phyloP scores from a whole-genome alignment of 805 yeast species.

The Ogataea angusta region DNA sequence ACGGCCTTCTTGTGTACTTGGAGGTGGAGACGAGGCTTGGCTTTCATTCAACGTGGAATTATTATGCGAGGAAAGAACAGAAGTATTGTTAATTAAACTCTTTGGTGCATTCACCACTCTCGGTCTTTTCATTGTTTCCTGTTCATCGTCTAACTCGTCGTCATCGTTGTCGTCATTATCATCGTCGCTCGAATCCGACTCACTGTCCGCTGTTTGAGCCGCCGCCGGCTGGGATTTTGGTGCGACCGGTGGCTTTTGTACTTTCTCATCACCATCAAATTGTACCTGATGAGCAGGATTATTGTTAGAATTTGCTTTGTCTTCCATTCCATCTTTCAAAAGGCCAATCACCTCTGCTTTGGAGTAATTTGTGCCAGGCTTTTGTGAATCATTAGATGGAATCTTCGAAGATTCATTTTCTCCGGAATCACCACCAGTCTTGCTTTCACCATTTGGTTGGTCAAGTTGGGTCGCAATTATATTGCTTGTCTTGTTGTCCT shows the following conservation, averaged over 20 bases:
- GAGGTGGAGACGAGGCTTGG: background rate
- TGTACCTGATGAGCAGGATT: background rate
- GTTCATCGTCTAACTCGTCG: conserved; percentile 16
- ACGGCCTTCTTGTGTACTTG: background rate
- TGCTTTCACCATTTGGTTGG: background rate
- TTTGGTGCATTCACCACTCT: conserved; percentile 47
- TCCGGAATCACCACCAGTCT: too few relatives aligned
- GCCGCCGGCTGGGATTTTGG: conserved; percentile 7
- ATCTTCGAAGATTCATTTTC: too few relatives aligned
- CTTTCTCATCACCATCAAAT: background rate
- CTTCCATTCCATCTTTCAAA: background rate
- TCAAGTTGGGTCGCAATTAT: background rate
- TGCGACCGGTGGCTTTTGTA: conserved; percentile 4
- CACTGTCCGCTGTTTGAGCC: conserved; percentile 14
- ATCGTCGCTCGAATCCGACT: conserved; percentile 16
- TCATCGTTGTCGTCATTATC: conserved; percentile 24
- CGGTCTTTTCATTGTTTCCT: conserved; percentile 30
- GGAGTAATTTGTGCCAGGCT: background rate
- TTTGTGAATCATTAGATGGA: too few relatives aligned
- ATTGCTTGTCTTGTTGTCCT: background rate
- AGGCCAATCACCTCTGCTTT: background rate
- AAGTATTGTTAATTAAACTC: conserved; percentile 3
- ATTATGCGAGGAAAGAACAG: conserved; percentile 7
- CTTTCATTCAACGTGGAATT: conserved; percentile 8
- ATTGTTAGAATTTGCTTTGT: background rate